These are phyloP conservation scores for Crocinoboletus sp. DNA, from an alignment of 1,284 basidiomycete species.

Conservation along the genomic window DNA sequence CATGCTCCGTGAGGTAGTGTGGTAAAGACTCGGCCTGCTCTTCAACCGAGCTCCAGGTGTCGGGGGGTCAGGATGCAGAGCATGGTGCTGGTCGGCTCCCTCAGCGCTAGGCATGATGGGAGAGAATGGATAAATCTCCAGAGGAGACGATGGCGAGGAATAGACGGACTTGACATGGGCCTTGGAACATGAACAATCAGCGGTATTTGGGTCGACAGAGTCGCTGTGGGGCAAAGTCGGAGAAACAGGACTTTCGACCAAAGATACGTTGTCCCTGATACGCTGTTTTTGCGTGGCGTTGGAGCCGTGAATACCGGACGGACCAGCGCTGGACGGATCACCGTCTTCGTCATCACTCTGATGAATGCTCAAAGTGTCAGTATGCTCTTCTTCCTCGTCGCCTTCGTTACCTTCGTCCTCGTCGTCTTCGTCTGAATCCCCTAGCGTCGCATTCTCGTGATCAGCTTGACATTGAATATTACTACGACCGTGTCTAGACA, in stretches of 20 bases:
- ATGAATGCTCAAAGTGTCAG: slow-evolving; percentile 27
- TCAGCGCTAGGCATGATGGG: slow-evolving; percentile 6
- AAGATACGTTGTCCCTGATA: slow-evolving; percentile 5
- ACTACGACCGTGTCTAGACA: slow-evolving; percentile 42
- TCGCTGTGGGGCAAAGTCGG: slow-evolving; percentile 1
- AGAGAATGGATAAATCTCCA: slow-evolving; percentile 17
- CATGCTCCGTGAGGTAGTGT: slow-evolving; percentile 46
- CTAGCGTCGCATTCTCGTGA: slow-evolving; percentile 37
- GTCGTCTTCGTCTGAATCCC: slow-evolving; percentile 37
- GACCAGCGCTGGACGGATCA: slow-evolving; percentile 18
- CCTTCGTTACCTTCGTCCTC: slow-evolving; percentile 28
- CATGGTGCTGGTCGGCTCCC: background rate
- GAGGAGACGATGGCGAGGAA: slow-evolving; percentile 11
- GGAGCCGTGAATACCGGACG: slow-evolving; percentile 16
- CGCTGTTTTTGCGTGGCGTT: slow-evolving; percentile 16
- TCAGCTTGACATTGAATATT: slow-evolving; percentile 34
- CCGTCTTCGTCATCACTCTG: slow-evolving; percentile 35
- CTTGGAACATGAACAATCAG: slow-evolving; percentile 32
- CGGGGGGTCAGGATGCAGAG: slow-evolving; percentile 4
- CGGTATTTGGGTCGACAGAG: slow-evolving; percentile 8
- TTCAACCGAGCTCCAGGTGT: slow-evolving; percentile 10
- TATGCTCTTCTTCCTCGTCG: slow-evolving; percentile 29
- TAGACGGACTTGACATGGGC: slow-evolving; percentile 8
- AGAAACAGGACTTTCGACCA: slow-evolving; percentile 5
- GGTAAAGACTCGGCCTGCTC: slow-evolving; percentile 26